A percentile compares a stretch with the other conserved stretches of the same genome.
Evolutionary conservation across 2,329 filamentous ascomycete genomes (phyloP).

Genomic region (Neophaeococcomyces mojaviensis): DNA sequence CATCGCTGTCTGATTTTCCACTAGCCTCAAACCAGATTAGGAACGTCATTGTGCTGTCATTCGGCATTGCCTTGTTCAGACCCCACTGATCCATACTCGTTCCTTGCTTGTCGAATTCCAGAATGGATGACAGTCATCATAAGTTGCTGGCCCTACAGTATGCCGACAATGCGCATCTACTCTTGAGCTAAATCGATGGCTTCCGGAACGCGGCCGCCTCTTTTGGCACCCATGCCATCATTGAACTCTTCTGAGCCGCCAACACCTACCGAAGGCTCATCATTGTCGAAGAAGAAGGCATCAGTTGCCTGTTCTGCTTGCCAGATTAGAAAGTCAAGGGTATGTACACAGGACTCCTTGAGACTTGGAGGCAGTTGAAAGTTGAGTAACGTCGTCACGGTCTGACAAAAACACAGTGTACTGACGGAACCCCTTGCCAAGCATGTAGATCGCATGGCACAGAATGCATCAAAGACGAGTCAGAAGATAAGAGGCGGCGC

Average conservation of each 20-base stretch:
- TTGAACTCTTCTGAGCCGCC: no score
- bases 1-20: no score
- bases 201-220: neutral
- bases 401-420: neutral
- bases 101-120: neutral
- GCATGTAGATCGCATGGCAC: neutral
- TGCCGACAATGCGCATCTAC: neutral
- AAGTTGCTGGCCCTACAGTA: neutral
- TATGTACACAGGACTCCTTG: neutral
- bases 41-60: slow-evolving; percentile 1
- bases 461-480: slow-evolving; percentile 2
- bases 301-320: neutral
- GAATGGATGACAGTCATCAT: neutral
- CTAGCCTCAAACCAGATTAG: neutral
- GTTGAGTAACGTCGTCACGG: neutral
- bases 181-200: neutral
- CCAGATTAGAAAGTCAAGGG: neutral
- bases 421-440: neutral
- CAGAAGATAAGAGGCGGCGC: neutral
- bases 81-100: neutral
- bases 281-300: neutral
- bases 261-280: neutral
- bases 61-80: neutral
- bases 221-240: no score
- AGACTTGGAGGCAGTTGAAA: neutral